These are phyloP conservation scores for Stagonosporopsis cucurbitacearum DNA, from an alignment of 2,329 filamentous ascomycete species.

Conservation along the genomic window DNA sequence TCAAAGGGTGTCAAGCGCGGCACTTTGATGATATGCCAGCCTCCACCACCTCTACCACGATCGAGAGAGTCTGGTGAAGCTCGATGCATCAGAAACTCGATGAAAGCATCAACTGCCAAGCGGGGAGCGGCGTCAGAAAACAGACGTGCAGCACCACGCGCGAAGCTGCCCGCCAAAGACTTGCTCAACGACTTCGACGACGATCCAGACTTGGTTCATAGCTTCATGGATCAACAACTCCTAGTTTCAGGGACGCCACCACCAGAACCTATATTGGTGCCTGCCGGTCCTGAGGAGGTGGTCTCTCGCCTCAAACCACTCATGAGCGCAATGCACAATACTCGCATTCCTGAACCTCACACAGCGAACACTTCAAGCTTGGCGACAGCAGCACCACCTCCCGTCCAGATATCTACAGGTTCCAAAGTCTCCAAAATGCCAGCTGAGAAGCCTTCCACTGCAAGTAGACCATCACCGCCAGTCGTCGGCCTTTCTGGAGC, in stretches of 20 bases:
- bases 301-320: not conserved
- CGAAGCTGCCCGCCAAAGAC: slow-evolving; percentile 12
- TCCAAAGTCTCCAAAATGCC: slow-evolving; percentile 6
- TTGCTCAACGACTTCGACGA: slow-evolving; percentile 29
- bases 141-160: slow-evolving; percentile 3
- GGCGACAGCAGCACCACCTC: not conserved
- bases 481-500: not conserved
- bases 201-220: slow-evolving; percentile 33
- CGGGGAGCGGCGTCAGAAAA: slow-evolving; percentile 5
- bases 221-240: slow-evolving; percentile 41
- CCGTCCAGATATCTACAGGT: not conserved
- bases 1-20: slow-evolving; percentile 49
- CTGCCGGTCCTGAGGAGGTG: not conserved
- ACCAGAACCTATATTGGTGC: not conserved
- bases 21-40: slow-evolving; percentile 53
- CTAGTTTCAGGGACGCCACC: slow-evolving; percentile 12
- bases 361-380: slow-evolving; percentile 1
- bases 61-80: slow-evolving; percentile 10
- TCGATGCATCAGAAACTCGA: not conserved
- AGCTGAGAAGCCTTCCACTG: not conserved
- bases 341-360: not conserved
- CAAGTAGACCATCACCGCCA: slow-evolving; percentile 7
- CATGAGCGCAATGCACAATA: not conserved
- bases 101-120: slow-evolving; percentile 8
- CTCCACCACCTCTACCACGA: slow-evolving; percentile 34